Evolutionary conservation across 306 rosid genomes (phyloP).

Genomic region (Medicago lupulina): DNA sequence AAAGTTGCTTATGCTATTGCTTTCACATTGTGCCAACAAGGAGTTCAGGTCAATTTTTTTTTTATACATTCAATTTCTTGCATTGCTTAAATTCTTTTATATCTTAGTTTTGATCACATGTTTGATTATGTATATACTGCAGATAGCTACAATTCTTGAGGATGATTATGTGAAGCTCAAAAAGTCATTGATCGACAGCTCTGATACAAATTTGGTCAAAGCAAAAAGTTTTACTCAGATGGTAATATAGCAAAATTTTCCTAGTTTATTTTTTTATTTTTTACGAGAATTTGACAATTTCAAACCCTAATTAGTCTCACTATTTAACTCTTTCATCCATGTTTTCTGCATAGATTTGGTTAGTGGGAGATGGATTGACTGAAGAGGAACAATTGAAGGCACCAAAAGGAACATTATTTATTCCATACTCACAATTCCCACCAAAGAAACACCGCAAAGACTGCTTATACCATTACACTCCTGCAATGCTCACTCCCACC

Average conservation of each 20-base stretch:
- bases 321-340: neutral
- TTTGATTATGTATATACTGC: neutral
- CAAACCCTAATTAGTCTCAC: neutral
- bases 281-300: neutral
- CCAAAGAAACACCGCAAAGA: constrained; percentile 67
- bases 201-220: constrained; percentile 43
- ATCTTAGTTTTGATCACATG: neutral
- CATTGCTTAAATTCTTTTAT: neutral
- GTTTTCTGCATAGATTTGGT: constrained; percentile 51
- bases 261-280: neutral
- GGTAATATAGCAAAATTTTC: constrained; percentile 41
- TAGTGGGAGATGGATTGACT: constrained; percentile 71
- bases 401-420: constrained; percentile 69
- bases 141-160: constrained; percentile 56
- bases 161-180: constrained; percentile 65
- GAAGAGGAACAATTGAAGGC: constrained; percentile 70
- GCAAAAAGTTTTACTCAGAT: constrained; percentile 49
- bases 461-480: constrained; percentile 67
- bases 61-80: too few species aligned
- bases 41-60: constrained; percentile 54
- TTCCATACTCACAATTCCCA: constrained; percentile 85
- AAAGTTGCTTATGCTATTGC: constrained; percentile 73
- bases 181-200: constrained; percentile 36
- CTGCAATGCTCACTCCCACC: constrained; percentile 64
- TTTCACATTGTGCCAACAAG: constrained; percentile 55